These are phyloP conservation scores for Gossypium gossypioides DNA, from an alignment of 441 rosid species.

Conservation along the genomic window DNA sequence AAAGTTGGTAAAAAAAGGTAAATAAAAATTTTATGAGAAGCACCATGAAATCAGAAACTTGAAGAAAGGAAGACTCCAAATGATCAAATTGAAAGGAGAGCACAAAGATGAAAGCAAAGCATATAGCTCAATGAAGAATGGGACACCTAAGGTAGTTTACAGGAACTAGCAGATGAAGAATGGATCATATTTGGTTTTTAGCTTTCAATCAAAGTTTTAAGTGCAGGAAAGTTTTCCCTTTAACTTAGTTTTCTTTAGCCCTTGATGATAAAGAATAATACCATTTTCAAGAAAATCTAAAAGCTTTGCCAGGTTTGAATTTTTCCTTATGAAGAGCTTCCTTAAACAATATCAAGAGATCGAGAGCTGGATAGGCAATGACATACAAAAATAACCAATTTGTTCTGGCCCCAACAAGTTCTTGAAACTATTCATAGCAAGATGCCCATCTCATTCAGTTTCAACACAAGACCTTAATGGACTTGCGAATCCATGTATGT, in stretches of 20 bases:
- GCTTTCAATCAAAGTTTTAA: constrained; percentile 1
- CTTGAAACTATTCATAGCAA: background rate
- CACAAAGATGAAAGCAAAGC: background rate
- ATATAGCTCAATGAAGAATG: constrained; percentile 6
- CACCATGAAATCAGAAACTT: constrained; percentile 8
- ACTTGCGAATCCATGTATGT: background rate
- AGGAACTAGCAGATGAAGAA: background rate
- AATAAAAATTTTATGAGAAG: constrained; percentile 9
- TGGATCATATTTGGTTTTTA: background rate
- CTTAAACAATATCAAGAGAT: background rate
- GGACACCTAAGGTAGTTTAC: background rate
- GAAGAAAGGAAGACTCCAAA: background rate
- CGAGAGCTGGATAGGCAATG: background rate
- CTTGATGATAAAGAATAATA: background rate
- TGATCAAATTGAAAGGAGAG: background rate
- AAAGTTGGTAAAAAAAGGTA: constrained; percentile 2
- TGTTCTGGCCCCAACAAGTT: background rate
- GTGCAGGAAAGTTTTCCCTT: background rate
- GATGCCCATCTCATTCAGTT: constrained; percentile 2
- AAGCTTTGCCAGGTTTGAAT: background rate
- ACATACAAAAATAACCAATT: background rate
- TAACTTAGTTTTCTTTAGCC: background rate
- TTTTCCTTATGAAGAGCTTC: background rate
- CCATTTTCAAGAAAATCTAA: background rate
- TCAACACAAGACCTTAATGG: background rate